Evolutionary conservation across 108 stramenopile genomes (phyloP), one percentile per base, ranked within the genome.

Genomic region (Cylindrotheca fusiformis): DNA sequence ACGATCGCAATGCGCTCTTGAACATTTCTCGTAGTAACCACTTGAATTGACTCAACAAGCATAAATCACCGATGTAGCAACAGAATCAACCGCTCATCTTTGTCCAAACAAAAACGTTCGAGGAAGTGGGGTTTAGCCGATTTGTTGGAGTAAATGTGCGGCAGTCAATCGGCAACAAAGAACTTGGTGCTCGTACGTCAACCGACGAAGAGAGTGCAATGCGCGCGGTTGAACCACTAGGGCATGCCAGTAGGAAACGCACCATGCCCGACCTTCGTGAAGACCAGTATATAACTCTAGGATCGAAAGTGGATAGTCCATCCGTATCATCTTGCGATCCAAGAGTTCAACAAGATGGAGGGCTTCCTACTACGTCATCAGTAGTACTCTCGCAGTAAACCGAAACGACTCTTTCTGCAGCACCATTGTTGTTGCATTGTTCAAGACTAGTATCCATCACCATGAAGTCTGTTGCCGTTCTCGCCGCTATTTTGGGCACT

Each of bases 401-500:
- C 5, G 17, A 6, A 6, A 6, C 19, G 19, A 22, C 5, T 6
- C 55, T 56, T 28, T 30, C 55, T 27, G 55, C 4, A 46, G 5
- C 58, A n/a, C 10, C 44, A 3, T 3, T 45, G 4, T 46, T 17
- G 18, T 24, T 50, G 48, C 60, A 29, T 48, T 27, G 60, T 48
- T 62, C 60, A 50, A 62, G 14, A 24, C 47, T 25, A 30, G 21
- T 36, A 31, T 21, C 28, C 10, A 20, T 56, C 60, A 78, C 77
- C 81, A 84, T 84, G 83, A 84, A 78, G 79, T 78, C 56, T 56
- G 21, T 81, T 48, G 76, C 73, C 67, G 48, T 72, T 55, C 44
- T 78, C 66, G 73, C 79, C 63, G 62, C 79, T 57, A 70, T 84
- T 28, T 41, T 78, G 49, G 59, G 73, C 32, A 65, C 77, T 33